Evolutionary conservation across 208 protist species (phyloP), one percentile per base, ranked within the genome.

Genomic region (Trypanosoma grayi): DNA sequence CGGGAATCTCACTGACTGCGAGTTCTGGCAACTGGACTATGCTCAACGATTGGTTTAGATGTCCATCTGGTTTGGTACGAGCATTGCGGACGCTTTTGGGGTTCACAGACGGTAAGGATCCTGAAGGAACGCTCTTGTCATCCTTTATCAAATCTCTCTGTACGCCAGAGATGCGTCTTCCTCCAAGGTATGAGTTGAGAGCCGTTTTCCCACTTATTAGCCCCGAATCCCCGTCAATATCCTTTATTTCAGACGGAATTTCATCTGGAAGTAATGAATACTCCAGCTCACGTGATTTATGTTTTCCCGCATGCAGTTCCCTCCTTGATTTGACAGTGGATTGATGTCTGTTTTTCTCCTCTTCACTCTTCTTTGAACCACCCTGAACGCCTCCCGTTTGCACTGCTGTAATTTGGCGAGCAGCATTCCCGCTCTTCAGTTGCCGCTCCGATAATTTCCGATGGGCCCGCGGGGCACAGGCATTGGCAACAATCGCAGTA

Each of bases 201-300:
- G 6, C 16, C 14, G 20, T n/a, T 31, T 11, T 18, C 45, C 13
- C 18, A n/a, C 28, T 14, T 1, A 53, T 10, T 33, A 50, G 31
- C 8, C 22, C 36, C 22, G 34, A 37, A 33, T 60, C 63, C 3
- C 13, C 33, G n/a, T 70, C 63, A 0, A 0, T 0, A 0, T 70
- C 54, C 22, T 22, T 20, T 46, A 70, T 62, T 55, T 70, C 63
- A 33, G 2, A 46, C 14, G 14, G 2, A 34, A n/a, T 13, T 34
- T 60, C 54, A 54, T 70, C 63, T 2, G 28, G 63, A 51, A 70
- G 5, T 24, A 62, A 62, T 8, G 54, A 70, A 33, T 25, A 70
- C n/a, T 70, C 54, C n/a, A 70, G 41, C 16, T 62, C 51, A 36
- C 55, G 52, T 20, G 54, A 62, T 27, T 30, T 70, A 0, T 33